phyloP scores from a whole-genome alignment of 2,329 filamentous ascomycete genomes.

The Sphaerulina musiva region DNA sequence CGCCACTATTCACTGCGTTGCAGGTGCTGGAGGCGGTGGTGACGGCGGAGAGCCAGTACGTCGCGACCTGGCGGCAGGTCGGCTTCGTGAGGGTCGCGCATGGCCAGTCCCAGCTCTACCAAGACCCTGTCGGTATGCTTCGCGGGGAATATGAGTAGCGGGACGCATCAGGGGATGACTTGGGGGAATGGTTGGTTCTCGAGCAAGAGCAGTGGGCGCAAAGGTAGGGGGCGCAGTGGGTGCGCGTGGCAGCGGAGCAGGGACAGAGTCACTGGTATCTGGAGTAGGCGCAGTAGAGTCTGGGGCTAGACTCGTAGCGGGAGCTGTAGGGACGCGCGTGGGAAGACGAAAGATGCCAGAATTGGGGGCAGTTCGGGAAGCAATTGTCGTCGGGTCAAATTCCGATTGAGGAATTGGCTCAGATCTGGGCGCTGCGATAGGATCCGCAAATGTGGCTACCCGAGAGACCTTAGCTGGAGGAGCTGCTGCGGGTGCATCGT shows the following conservation, averaged over 20 bases:
- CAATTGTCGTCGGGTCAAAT: slow-evolving; percentile 4
- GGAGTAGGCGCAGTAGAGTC: not conserved
- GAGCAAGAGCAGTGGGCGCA: slow-evolving; percentile 7
- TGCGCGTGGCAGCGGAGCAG: slow-evolving; percentile 4
- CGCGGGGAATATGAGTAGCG: slow-evolving; percentile 6
- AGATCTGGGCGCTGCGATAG: not conserved
- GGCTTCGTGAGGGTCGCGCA: not conserved
- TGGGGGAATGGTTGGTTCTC: slow-evolving; percentile 1
- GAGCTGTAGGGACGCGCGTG: slow-evolving; percentile 3
- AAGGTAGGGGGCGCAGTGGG: slow-evolving; percentile 9
- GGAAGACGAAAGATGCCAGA: not conserved
- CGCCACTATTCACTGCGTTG: not conserved
- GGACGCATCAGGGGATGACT: slow-evolving; percentile 15
- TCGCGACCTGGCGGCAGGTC: not conserved
- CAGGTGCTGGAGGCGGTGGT: not conserved
- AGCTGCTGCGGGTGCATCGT: slow-evolving; percentile 4
- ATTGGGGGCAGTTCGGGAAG: not conserved
- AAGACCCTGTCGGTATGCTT: slow-evolving; percentile 11
- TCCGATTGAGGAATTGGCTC: not conserved
- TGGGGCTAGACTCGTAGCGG: not conserved
- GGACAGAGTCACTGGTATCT: not conserved
- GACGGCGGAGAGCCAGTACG: not conserved
- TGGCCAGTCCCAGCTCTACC: slow-evolving; percentile 4
- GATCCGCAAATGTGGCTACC: slow-evolving; percentile 5
- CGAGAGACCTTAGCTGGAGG: slow-evolving; percentile 1